Evolutionary conservation across 208 protist species (phyloP).

Genomic region (Crithidia fasciculata): DNA sequence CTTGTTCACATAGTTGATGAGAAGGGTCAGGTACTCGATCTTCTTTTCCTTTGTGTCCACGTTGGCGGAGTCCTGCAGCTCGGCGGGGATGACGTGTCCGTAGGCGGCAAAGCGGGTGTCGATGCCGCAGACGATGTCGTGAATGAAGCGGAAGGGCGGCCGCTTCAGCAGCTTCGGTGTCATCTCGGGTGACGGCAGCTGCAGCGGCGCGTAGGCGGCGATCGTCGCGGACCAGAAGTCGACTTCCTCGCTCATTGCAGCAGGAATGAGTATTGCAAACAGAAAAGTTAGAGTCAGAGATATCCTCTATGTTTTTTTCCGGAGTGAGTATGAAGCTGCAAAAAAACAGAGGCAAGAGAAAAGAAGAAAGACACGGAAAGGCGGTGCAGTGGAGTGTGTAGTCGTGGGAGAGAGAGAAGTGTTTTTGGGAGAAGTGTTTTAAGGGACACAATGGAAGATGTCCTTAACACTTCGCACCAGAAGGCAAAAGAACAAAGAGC

Average conservation of each 20-base stretch:
- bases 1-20: slow-evolving; percentile 74
- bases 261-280: too few relatives aligned
- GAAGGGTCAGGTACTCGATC: slow-evolving; percentile 74
- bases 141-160: slow-evolving; percentile 92
- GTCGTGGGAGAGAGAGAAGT: too few relatives aligned
- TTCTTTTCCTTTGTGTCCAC: slow-evolving; percentile 92
- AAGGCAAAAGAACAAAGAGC: too few relatives aligned
- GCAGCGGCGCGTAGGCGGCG: slow-evolving; percentile 72
- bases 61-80: slow-evolving; percentile 50
- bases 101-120: slow-evolving; percentile 77
- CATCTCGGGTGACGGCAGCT: slow-evolving; percentile 73
- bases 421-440: too few relatives aligned
- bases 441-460: too few relatives aligned
- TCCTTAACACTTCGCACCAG: too few relatives aligned
- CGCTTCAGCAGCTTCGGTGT: slow-evolving; percentile 85
- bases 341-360: too few relatives aligned
- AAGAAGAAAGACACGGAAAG: too few relatives aligned
- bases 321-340: too few relatives aligned
- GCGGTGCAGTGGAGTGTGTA: too few relatives aligned
- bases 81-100: slow-evolving; percentile 64
- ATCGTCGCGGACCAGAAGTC: slow-evolving; percentile 87
- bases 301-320: too few relatives aligned
- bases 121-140: slow-evolving; percentile 83
- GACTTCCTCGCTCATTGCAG: slow-evolving; percentile 27
- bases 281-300: too few relatives aligned